Conservation (phyloP, 192 early-diverging fungal genomes). For the Coemansia furcata region DNA sequence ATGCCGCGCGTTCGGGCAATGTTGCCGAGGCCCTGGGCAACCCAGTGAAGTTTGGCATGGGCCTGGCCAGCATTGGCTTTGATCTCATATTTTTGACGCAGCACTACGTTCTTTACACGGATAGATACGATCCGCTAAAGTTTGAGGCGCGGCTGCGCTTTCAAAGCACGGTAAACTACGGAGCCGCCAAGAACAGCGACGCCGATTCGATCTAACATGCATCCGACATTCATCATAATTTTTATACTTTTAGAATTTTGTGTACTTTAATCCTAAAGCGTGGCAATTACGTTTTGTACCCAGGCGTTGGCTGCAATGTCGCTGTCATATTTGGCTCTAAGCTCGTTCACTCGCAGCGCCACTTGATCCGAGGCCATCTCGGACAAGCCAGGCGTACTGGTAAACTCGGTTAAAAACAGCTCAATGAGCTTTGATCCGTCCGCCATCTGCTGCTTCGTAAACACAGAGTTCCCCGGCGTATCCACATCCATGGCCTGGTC, state of each 20-base stretch:
- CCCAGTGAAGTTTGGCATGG: slow-evolving; percentile 74
- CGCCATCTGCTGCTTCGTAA: slow-evolving; percentile 36
- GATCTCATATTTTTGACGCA: slow-evolving; percentile 81
- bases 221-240: background rate
- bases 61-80: slow-evolving; percentile 75
- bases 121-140: slow-evolving; percentile 13
- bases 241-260: background rate
- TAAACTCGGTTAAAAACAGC: slow-evolving; percentile 58
- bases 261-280: slow-evolving; percentile 25
- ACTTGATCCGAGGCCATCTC: slow-evolving; percentile 43
- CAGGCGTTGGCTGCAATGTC: slow-evolving; percentile 63
- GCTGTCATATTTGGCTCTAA: slow-evolving; percentile 58
- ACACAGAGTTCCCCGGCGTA: slow-evolving; percentile 37
- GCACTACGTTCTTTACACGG: slow-evolving; percentile 73
- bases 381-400: slow-evolving; percentile 29
- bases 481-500: slow-evolving; percentile 11
- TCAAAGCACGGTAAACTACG: slow-evolving; percentile 16
- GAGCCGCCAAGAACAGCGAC: slow-evolving; percentile 27
- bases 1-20: slow-evolving; percentile 57
- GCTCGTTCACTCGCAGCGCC: slow-evolving; percentile 34
- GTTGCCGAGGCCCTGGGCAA: slow-evolving; percentile 58
- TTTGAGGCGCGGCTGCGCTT: slow-evolving; percentile 19
- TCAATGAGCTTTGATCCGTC: slow-evolving; percentile 33
- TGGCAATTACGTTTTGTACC: slow-evolving; percentile 57
- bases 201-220: slow-evolving; percentile 4